Percentiles rank a stretch among this genome's conserved stretches.
Evolutionary conservation across 495 filamentous ascomycete genomes (phyloP).

Genomic region (Pyronema domesticum): DNA sequence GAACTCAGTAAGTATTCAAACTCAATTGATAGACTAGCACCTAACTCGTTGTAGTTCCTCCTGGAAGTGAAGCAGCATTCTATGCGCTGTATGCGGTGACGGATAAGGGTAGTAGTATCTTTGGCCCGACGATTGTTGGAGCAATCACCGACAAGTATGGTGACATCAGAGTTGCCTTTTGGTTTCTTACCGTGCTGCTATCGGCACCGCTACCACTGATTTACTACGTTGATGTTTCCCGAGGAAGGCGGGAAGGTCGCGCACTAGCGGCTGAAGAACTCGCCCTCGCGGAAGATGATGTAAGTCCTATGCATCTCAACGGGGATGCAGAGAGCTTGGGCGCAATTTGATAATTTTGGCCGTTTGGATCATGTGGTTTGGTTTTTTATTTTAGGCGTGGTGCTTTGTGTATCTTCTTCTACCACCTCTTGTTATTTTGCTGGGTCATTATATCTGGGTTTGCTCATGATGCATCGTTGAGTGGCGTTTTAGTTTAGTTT

Average conservation of each 20-base stretch:
- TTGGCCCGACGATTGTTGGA: conserved; percentile 87
- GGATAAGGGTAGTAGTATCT: conserved; percentile 87
- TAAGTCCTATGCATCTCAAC: neutral
- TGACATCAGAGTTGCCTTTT: conserved; percentile 81
- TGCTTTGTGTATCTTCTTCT: neutral
- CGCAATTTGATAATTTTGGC: neutral
- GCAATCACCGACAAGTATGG: conserved; percentile 77
- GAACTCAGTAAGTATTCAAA: conserved; percentile 39
- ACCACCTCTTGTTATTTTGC: neutral
- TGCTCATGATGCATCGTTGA: neutral
- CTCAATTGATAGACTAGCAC: neutral
- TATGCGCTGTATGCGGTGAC: conserved; percentile 95
- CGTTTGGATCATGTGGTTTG: neutral
- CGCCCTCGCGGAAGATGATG: neutral
- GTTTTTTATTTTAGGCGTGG: neutral
- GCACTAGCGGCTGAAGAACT: conserved; percentile 21
- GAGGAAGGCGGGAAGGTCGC: conserved; percentile 59
- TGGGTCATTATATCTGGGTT: neutral
- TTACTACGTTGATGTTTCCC: conserved; percentile 70
- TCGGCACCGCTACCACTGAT: conserved; percentile 70
- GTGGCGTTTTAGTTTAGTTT: neutral
- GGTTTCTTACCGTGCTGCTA: conserved; percentile 72
- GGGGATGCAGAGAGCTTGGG: neutral
- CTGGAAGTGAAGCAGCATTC: conserved; percentile 86
- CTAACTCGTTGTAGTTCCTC: conserved; percentile 39